A percentile compares a stretch with the other conserved stretches of the same genome.
phyloP scores from a whole-genome alignment of 2,329 filamentous ascomycete genomes.

The Aspergillus quadrilineatus region DNA sequence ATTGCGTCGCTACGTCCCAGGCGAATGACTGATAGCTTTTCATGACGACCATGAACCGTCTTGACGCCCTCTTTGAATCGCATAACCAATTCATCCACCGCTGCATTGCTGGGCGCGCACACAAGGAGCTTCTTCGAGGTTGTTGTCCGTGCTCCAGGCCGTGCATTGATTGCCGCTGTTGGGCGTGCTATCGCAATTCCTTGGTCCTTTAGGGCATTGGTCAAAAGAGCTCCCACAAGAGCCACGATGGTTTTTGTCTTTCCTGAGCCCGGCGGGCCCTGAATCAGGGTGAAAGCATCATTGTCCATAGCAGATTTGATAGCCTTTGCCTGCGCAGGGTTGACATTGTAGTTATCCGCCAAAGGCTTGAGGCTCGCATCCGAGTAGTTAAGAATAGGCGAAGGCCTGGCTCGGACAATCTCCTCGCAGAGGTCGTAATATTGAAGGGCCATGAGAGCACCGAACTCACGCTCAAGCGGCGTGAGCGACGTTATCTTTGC shows the following conservation, averaged over 20 bases:
- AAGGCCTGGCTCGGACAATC: constrained; percentile 84
- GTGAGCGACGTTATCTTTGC: constrained; percentile 90
- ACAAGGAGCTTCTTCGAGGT: constrained; percentile 82
- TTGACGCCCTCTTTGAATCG: constrained; percentile 85
- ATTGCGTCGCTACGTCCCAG: constrained; percentile 90
- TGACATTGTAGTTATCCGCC: constrained; percentile 77
- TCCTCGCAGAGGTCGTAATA: constrained; percentile 97
- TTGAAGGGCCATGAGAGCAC: constrained; percentile 82
- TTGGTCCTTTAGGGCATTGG: constrained; percentile 53
- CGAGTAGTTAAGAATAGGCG: constrained; percentile 77
- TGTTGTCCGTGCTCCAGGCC: constrained; percentile 35
- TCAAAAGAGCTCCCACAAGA: constrained; percentile 85
- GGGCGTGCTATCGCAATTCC: constrained; percentile 51
- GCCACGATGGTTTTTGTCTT: constrained; percentile 98
- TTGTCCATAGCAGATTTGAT: constrained; percentile 92
- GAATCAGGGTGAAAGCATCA: constrained; percentile 93
- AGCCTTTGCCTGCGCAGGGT: constrained; percentile 84
- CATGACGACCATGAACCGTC: constrained; percentile 67
- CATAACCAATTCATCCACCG: constrained; percentile 92
- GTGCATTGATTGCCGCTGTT: constrained; percentile 36
- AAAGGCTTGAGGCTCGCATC: constrained; percentile 69
- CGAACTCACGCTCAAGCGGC: constrained; percentile 92
- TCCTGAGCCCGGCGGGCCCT: constrained; percentile 92
- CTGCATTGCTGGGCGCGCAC: constrained; percentile 97
- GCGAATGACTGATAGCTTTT: constrained; percentile 83